phyloP scores from a whole-genome alignment of 257 asterid species.

The Ajuga chamaepitys region DNA sequence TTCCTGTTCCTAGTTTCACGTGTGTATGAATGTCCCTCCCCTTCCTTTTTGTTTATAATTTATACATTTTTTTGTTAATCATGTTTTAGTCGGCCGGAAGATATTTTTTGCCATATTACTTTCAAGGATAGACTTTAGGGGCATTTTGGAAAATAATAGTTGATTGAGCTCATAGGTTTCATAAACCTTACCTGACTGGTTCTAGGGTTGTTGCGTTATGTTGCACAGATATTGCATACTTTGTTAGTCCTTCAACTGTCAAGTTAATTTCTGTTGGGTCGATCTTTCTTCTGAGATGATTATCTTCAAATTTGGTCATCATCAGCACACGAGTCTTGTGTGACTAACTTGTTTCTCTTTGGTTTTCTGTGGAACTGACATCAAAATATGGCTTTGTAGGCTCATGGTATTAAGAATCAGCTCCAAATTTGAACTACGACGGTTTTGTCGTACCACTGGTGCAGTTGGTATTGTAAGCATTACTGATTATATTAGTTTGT shows the following conservation, averaged over 20 bases:
- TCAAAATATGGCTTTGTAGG: slow-evolving; percentile 39
- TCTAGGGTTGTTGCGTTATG: background rate
- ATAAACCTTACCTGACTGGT: background rate
- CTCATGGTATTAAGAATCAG: slow-evolving; percentile 87
- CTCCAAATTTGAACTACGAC: slow-evolving; percentile 90
- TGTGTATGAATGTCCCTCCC: too few species aligned
- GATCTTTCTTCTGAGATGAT: background rate
- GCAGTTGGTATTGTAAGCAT: slow-evolving; percentile 80
- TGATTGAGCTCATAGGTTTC: background rate
- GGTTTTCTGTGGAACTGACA: background rate
- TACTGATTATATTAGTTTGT: background rate
- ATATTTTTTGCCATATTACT: background rate
- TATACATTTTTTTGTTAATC: background rate
- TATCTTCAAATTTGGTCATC: background rate
- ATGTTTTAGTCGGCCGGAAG: background rate
- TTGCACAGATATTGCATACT: too few species aligned
- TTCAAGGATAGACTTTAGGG: background rate
- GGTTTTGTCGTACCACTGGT: slow-evolving; percentile 96
- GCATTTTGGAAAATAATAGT: too few species aligned
- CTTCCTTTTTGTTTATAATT: background rate
- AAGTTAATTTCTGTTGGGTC: slow-evolving; percentile 3
- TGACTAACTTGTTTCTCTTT: too few species aligned
- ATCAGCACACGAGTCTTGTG: background rate
- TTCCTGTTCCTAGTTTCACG: too few species aligned
- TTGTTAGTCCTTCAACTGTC: too few species aligned